Evolutionary conservation across 2,329 filamentous ascomycete species (phyloP), one percentile per base, ranked within the genome.

Genomic region (Akanthomyces lecanii): DNA sequence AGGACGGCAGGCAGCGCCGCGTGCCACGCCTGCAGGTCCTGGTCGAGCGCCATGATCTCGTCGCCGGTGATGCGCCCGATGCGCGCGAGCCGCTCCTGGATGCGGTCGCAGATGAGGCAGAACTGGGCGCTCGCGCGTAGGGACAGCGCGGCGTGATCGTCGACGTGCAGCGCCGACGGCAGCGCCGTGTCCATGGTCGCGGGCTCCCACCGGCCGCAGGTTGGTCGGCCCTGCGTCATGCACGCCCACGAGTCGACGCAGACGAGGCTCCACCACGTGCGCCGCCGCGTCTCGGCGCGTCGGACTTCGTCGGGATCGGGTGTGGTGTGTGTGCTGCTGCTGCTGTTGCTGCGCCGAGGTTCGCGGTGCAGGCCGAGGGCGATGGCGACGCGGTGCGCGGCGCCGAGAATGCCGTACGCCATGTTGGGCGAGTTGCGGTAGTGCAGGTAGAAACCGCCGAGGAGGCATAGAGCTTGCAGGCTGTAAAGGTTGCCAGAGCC

Each of bases 341-440:
- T 38, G 38, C 38, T 16, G 38, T 11, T 40, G 38, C 33, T 58
- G 30, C 18, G 65, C 30, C 18, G 63, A 28, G 71, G 69, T 75
- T 91, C 89, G 58, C 88, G 82, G 72, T 92, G 89, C 18, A 92
- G 75, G 1, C 89, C 89, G 33, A 92, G 79, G 1, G 88, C 86
- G 65, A 86, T 89, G n/a, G 89, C 89, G 83, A 92, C 89, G 61
- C 89, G 81, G 62, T 91, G 80, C 4, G 88, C 86, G 3, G 88
- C 88, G 21, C 89, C 89, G 69, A 89, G 83, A 11, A 92, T 79
- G 28, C 88, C 85, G 71, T 90, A 90, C 18, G 89, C 89, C 78
- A 91, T 88, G 70, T 91, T 91, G 1, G 89, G 89, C 23, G 88
- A 82, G 74, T 91, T 91, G 68, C 89, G 85, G 70, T 92, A 92